phyloP scores from a whole-genome alignment of 2,329 filamentous ascomycete genomes.

The Ophiocordyceps robertsii region DNA sequence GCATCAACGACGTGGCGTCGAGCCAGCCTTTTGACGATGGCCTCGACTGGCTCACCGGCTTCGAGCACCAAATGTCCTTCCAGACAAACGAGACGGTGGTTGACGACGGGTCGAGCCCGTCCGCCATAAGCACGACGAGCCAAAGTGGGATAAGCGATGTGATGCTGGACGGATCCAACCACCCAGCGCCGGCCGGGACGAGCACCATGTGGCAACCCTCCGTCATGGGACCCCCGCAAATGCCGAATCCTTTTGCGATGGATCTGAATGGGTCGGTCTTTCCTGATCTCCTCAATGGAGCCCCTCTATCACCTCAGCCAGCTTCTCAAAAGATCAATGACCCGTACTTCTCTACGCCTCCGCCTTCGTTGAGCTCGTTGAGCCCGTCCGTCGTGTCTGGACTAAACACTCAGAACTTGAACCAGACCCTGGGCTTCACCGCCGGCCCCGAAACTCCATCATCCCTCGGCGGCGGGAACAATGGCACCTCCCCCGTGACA shows the following conservation, averaged over 20 bases:
- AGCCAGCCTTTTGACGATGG: conserved; percentile 56
- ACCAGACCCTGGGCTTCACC: conserved; percentile 51
- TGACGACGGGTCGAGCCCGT: conserved; percentile 89
- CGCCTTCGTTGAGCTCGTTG: conserved; percentile 58
- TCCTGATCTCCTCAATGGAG: conserved; percentile 59
- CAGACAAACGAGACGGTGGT: conserved; percentile 65
- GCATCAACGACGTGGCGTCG: conserved; percentile 43
- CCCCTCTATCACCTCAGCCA: conserved; percentile 66
- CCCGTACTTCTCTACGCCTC: conserved; percentile 66
- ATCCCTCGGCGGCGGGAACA: conserved; percentile 52
- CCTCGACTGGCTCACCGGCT: conserved; percentile 71
- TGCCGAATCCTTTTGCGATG: conserved; percentile 58
- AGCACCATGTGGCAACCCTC: conserved; percentile 56
- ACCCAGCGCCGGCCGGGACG: conserved; percentile 37
- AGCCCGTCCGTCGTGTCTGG: conserved; percentile 60
- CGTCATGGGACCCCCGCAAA: conserved; percentile 54
- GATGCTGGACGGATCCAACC: conserved; percentile 72
- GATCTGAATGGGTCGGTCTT: conserved; percentile 65
- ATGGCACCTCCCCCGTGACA: conserved; percentile 43
- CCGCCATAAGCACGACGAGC: conserved; percentile 87
- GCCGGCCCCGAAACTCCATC: conserved; percentile 59
- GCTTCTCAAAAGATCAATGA: conserved; percentile 57
- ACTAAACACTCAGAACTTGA: conserved; percentile 46
- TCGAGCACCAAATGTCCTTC: conserved; percentile 66
- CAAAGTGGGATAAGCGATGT: conserved; percentile 85